These are phyloP conservation scores for Pseudofabraea citricarpa DNA, from an alignment of 2,329 filamentous ascomycete species.

Conservation along the genomic window DNA sequence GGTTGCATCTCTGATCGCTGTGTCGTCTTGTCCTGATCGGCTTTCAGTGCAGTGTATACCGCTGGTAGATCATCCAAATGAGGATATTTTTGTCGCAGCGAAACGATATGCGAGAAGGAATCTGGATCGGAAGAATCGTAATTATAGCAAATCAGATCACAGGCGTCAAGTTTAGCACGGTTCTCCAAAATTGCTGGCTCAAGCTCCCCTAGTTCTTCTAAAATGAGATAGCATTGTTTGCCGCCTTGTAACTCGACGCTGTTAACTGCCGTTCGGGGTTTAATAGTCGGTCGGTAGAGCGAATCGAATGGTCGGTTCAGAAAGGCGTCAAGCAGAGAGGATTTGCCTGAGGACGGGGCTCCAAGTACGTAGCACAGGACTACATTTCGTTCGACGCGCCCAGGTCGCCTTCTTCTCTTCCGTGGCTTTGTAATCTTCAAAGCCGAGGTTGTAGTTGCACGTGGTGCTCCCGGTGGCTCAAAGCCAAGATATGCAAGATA, in stretches of 20 bases:
- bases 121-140: conserved; percentile 98
- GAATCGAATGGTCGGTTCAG: conserved; percentile 80
- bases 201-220: conserved; percentile 92
- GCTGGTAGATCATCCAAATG: conserved; percentile 85
- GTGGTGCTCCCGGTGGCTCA: conserved; percentile 73
- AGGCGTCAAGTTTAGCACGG: conserved; percentile 80
- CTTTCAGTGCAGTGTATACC: conserved; percentile 90
- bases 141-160: conserved; percentile 89
- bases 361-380: conserved; percentile 91
- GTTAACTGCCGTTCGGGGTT: conserved; percentile 89
- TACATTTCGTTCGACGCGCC: conserved; percentile 88
- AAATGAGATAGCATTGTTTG: conserved; percentile 93
- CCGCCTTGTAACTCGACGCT: conserved; percentile 93
- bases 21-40: conserved; percentile 94
- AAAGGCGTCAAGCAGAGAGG: conserved; percentile 84
- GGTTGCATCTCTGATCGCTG: conserved; percentile 88
- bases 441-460: conserved; percentile 73
- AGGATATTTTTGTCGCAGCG: conserved; percentile 71
- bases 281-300: conserved; percentile 89
- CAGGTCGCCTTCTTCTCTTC: conserved; percentile 76
- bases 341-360: conserved; percentile 82
- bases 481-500: conserved; percentile 97
- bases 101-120: conserved; percentile 87
- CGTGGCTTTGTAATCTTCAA: conserved; percentile 90
- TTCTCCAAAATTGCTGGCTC: conserved; percentile 95